Base-by-base conservation (phyloP, 169 alveolate species). In the Eimeria tenella region DNA sequence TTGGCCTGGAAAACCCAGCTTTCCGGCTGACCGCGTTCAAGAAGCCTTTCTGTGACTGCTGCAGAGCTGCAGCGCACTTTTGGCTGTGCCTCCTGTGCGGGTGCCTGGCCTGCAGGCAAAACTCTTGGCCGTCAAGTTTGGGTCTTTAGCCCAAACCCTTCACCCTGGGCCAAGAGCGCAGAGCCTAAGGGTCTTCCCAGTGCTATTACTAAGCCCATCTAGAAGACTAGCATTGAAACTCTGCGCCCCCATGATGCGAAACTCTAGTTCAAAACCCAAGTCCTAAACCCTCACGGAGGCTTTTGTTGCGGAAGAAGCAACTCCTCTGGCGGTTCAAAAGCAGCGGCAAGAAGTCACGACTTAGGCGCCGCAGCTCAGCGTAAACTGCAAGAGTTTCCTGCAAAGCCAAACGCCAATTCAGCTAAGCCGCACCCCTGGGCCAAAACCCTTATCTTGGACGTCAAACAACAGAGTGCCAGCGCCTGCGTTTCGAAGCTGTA, bases 311-410 rank as follows among this genome's bases (percentile, higher is more conserved):
- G 73, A 81, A 53, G 89, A 56, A 23, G 31, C 58, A 81, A 15
- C 89, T 56, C 55, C 73, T 55, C 71, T 81, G 89, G 7, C 89
- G 19, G 73, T 81, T 81, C 21, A 81, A 15, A 13, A 81, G 73
- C 71, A 81, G 71, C 71, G 89, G 89, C 73, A 81, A 81, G 89
- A 81, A 81, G 56, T 56, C 89, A 3, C 89, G 71, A 49, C 71
- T 52, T 55, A 81, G 56, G 31, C 89, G 68, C 56, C 55, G 89
- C 50, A 81, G 89, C 89, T 81, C 89, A 19, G 89, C 89, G 25
- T 81, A 81, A 52, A 81, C 89, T 15, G 50, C 71, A 25, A 52
- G 89, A 15, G 89, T 56, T 70, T 81, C 89, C 89, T 81, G 89
- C 73, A 81, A 13, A n/a, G 23, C 55, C 73, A 31, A 31, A 31